Conservation (phyloP, 208 protist species). For the Sergeia podlipaevii region DNA sequence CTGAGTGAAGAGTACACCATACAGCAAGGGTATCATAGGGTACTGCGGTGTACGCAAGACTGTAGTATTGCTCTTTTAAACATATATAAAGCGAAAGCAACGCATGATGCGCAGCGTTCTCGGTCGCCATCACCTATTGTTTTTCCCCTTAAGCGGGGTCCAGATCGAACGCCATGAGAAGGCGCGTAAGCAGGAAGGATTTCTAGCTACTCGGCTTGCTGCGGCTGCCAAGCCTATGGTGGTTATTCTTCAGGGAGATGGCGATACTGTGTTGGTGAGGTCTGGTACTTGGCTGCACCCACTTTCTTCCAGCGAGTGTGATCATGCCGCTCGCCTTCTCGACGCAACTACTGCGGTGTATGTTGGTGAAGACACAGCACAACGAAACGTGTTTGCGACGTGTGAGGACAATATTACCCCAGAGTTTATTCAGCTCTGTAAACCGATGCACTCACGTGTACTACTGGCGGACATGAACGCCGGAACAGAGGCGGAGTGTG, state of each 20-base stretch:
- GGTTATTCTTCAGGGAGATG: constrained; percentile 24
- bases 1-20: too few species aligned
- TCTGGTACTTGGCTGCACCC: constrained; percentile 26
- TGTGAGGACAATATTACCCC: constrained; percentile 4
- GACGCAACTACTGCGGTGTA: too few species aligned
- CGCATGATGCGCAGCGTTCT: too few species aligned
- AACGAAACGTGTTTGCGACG: constrained; percentile 28
- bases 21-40: too few species aligned
- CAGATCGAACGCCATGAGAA: constrained; percentile 20
- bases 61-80: too few species aligned
- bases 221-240: constrained; percentile 13
- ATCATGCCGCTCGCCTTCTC: constrained; percentile 2
- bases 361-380: constrained; percentile 23
- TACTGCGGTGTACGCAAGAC: too few species aligned
- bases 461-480: constrained; percentile 9
- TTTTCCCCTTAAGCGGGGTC: constrained; percentile 5
- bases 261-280: constrained; percentile 13
- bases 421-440: constrained; percentile 3
- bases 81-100: too few species aligned
- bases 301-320: neutral
- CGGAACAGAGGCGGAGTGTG: constrained; percentile 7
- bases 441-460: constrained; percentile 8
- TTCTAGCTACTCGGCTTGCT: constrained; percentile 17
- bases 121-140: too few species aligned
- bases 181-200: constrained; percentile 15